phyloP scores from a whole-genome alignment of 805 yeast genomes.

The Starmerella stigmatis region DNA sequence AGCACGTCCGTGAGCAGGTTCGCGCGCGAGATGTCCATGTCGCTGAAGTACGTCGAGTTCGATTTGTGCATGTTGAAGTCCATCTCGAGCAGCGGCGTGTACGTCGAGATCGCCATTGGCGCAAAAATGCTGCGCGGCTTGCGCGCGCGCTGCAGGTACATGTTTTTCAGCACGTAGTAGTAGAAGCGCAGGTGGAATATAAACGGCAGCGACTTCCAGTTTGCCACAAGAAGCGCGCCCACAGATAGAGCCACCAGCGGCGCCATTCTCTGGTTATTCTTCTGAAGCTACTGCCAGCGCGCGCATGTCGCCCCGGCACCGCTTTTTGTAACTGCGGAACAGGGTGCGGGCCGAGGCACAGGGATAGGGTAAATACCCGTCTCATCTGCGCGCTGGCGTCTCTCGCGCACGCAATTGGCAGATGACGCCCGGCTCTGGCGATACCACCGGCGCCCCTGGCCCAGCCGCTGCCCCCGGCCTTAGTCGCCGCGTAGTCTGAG shows the following conservation, averaged over 20 bases:
- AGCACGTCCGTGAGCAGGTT: constrained; percentile 48
- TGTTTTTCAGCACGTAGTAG: constrained; percentile 32
- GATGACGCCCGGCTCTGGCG: no score
- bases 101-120: constrained; percentile 32
- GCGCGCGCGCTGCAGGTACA: constrained; percentile 3
- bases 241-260: constrained; percentile 11
- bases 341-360: no score
- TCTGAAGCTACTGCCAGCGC: no score
- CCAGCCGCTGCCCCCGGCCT: no score
- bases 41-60: constrained; percentile 74
- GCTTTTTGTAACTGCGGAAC: no score
- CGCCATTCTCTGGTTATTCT: no score
- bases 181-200: constrained; percentile 59
- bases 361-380: no score
- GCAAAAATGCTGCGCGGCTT: constrained; percentile 9
- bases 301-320: no score
- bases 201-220: constrained; percentile 58
- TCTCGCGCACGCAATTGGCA: no score
- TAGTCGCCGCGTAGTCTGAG: no score
- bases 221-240: constrained; percentile 31
- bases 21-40: constrained; percentile 69
- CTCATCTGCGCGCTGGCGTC: no score
- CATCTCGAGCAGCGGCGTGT: constrained; percentile 67
- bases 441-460: no score
- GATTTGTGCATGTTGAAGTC: constrained; percentile 82